Conservation (phyloP, 2,329 filamentous ascomycete genomes). For the Aspergillus cejpii region DNA sequence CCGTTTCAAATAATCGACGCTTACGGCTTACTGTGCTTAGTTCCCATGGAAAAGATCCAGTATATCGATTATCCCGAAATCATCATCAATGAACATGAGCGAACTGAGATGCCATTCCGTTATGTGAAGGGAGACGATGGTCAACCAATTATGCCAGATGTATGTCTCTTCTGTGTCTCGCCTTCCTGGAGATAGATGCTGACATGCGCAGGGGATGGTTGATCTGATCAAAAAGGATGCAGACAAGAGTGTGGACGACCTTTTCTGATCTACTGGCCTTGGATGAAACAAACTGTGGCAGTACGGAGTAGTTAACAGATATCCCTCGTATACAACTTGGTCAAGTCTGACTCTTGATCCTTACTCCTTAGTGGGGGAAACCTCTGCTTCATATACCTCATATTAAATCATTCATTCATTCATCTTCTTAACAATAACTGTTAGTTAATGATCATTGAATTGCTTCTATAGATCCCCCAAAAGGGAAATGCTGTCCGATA, state of each 20-base stretch:
- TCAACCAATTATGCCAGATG: slow-evolving; percentile 83
- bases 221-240: slow-evolving; percentile 90
- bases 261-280: slow-evolving; percentile 64
- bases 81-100: slow-evolving; percentile 83
- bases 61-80: slow-evolving; percentile 88
- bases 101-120: slow-evolving; percentile 95
- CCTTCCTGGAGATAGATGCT: slow-evolving; percentile 14
- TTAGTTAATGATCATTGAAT: no score
- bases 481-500: slow-evolving; percentile 5
- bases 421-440: not conserved
- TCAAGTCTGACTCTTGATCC: not conserved
- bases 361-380: not conserved
- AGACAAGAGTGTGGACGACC: slow-evolving; percentile 81
- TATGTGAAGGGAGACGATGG: slow-evolving; percentile 74
- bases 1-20: not conserved
- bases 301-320: no score
- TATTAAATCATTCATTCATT: not conserved
- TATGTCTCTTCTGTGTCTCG: slow-evolving; percentile 43
- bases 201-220: slow-evolving; percentile 70
- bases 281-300: no score
- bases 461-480: slow-evolving; percentile 13
- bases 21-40: slow-evolving; percentile 46
- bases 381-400: not conserved
- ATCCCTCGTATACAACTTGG: not conserved
- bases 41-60: slow-evolving; percentile 66